Evolutionary conservation across 345 rosid genomes (phyloP), one percentile per base, ranked within the genome.

Genomic region (Sonneratia alba): DNA sequence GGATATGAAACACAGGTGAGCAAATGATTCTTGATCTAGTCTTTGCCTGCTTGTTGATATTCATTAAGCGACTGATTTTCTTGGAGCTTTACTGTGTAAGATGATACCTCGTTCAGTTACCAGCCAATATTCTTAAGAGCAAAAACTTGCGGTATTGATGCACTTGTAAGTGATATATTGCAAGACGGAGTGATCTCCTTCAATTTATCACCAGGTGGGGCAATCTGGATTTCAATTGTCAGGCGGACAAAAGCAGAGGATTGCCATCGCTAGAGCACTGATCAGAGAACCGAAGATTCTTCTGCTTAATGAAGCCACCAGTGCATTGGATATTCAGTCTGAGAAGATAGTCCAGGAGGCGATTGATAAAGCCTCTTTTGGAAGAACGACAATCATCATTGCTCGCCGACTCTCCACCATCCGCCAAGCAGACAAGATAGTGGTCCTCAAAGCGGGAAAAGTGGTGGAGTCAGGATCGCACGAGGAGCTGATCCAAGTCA

Each of bases 161-260:
- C n/a, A 21, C 67, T 21, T 63, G 21, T 27, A 27, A 34, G 19
- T 22, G 36, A 4, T 63, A 63, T 27, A 1, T 4, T 9, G 22
- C 6, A 27, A 13, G 18, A 18, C 2, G 2, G 9, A 36, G 27
- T 27, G 3, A 63, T 27, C 36, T 8, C 36, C 36, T 9, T 27
- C 19, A 16, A 19, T 40, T 19, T 9, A 40, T 34, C 14, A 36
- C 47, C 78, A 89, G 89, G 89, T 87, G 77, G 89, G 91, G 45
- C 93, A 89, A 72, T 83, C 81, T 43, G 93, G 91, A 16, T 81
- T 85, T 76, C 89, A 88, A 56, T 61, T 89, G 74, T 89, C 91
- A n/a, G 91, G 93, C 36, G 89, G 91, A 67, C 93, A 89, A 70
- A 89, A 89, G 84, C 91, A 87, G 82, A 68, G 93, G 75, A 84